Conservation (phyloP, 2,329 filamentous ascomycete genomes). For the Penicillium sp. region DNA sequence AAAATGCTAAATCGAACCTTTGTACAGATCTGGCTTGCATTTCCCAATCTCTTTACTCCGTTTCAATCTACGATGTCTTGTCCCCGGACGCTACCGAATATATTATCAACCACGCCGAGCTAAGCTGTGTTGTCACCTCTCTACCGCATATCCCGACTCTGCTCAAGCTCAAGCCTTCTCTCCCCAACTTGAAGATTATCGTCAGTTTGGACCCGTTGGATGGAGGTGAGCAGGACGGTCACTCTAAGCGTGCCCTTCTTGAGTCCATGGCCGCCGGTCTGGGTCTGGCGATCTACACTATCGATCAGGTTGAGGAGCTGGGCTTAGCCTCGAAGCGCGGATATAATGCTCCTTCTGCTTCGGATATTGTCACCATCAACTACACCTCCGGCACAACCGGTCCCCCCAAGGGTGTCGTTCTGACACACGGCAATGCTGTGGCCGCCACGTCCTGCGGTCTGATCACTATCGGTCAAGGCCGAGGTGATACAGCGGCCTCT, state of each 20-base stretch:
- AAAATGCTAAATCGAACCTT: not conserved
- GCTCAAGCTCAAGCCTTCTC: slow-evolving; percentile 72
- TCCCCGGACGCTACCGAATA: slow-evolving; percentile 89
- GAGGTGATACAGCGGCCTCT: slow-evolving; percentile 69
- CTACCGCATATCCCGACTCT: slow-evolving; percentile 77
- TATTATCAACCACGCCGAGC: slow-evolving; percentile 85
- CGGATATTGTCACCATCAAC: slow-evolving; percentile 75
- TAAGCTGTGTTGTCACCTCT: slow-evolving; percentile 73
- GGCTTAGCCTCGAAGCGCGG: slow-evolving; percentile 68
- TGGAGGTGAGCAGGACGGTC: slow-evolving; percentile 69
- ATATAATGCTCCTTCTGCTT: slow-evolving; percentile 67
- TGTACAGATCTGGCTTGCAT: slow-evolving; percentile 75
- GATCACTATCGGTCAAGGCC: slow-evolving; percentile 50
- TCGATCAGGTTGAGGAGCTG: slow-evolving; percentile 76
- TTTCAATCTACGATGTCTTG: slow-evolving; percentile 95
- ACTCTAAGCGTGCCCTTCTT: slow-evolving; percentile 76
- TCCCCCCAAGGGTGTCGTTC: slow-evolving; percentile 61
- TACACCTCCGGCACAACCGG: slow-evolving; percentile 66
- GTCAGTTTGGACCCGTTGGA: slow-evolving; percentile 82
- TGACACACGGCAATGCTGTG: slow-evolving; percentile 79
- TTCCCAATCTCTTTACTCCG: slow-evolving; percentile 82
- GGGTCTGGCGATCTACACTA: slow-evolving; percentile 75
- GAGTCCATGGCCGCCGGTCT: slow-evolving; percentile 69
- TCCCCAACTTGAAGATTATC: slow-evolving; percentile 82
- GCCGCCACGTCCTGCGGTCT: slow-evolving; percentile 66